Evolutionary conservation across 2,329 filamentous ascomycete species (phyloP).

Genomic region (Pyrenophora seminiperda): DNA sequence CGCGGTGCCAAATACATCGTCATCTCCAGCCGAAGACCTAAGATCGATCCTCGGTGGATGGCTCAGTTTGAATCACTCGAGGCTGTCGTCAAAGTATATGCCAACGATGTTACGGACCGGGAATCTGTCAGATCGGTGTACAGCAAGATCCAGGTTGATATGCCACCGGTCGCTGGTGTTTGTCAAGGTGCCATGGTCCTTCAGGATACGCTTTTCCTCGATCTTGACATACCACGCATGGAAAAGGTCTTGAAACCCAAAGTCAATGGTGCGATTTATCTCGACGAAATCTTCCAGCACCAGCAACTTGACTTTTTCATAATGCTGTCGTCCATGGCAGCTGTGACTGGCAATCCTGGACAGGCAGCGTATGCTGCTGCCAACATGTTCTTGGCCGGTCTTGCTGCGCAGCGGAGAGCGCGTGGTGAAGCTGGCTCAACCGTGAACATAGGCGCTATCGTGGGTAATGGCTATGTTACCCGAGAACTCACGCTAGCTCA

Average conservation of each 20-base stretch:
- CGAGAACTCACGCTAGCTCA: background rate
- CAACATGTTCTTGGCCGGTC: constrained; percentile 48
- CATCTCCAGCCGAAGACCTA: constrained; percentile 20
- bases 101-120: constrained; percentile 3
- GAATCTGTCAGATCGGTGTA: constrained; percentile 2
- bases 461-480: constrained; percentile 17
- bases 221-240: constrained; percentile 15
- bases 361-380: constrained; percentile 56
- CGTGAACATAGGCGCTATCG: background rate
- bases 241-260: constrained; percentile 18
- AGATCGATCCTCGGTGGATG: constrained; percentile 26
- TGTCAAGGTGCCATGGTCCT: background rate
- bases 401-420: constrained; percentile 46
- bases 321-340: constrained; percentile 32
- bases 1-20: constrained; percentile 22
- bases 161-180: constrained; percentile 4
- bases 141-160: background rate
- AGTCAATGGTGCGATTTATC: constrained; percentile 24
- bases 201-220: background rate
- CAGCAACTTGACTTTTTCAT: constrained; percentile 34
- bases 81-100: background rate
- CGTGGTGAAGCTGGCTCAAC: constrained; percentile 32
- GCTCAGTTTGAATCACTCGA: constrained; percentile 1
- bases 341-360: constrained; percentile 34
- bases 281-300: constrained; percentile 8